These are phyloP conservation scores for Colletotrichum sp. DNA, from an alignment of 2,329 filamentous ascomycete genomes.

Conservation along the genomic window DNA sequence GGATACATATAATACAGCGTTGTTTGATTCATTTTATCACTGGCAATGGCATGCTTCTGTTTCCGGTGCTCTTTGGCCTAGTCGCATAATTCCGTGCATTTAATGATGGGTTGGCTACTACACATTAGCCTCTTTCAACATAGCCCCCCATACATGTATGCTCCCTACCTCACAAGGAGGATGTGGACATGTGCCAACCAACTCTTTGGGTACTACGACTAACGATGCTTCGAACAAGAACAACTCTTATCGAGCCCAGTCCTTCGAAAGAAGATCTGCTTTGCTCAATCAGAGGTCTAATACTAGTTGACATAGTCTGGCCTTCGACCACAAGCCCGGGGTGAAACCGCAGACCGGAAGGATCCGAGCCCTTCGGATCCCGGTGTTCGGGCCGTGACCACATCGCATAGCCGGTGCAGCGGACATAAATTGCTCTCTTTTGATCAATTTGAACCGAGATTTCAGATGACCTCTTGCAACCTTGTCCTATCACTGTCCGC, in stretches of 20 bases:
- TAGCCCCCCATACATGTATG: no score
- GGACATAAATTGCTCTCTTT: neutral
- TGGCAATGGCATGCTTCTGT: no score
- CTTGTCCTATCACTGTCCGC: neutral
- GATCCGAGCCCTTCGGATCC: neutral
- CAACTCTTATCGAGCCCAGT: accelerated
- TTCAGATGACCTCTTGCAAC: neutral
- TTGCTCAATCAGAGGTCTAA: no score
- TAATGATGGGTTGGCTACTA: accelerated
- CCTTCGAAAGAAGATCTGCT: neutral
- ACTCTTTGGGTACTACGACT: neutral
- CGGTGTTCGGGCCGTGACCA: neutral
- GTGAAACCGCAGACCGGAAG: neutral
- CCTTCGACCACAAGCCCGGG: neutral
- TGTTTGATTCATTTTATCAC: neutral
- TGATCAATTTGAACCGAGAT: neutral
- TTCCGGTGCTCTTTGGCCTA: no score
- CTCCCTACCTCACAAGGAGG: no score
- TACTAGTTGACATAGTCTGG: neutral
- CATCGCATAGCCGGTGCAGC: neutral
- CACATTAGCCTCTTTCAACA: neutral
- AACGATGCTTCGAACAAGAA: neutral
- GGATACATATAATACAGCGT: neutral
- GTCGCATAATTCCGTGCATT: neutral
- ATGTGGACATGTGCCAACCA: neutral